Percentiles rank a stretch among this genome's conserved stretches.
Conservation (phyloP, 768 basidiomycete genomes). For the Agrocybe praecox region DNA sequence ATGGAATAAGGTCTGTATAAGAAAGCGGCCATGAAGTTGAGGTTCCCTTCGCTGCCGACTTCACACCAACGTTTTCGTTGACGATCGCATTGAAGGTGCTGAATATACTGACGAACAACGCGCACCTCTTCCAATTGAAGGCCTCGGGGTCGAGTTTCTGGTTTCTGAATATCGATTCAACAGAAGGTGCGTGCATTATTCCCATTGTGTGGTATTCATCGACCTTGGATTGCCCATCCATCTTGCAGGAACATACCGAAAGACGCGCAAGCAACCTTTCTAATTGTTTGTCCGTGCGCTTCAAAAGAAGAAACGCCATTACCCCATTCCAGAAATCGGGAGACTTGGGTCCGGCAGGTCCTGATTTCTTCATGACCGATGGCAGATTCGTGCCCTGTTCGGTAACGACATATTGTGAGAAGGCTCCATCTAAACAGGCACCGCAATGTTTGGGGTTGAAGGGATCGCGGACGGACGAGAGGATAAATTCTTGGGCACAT, state of each 20-base stretch:
- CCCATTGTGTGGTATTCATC: too few relatives aligned
- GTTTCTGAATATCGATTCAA: too few relatives aligned
- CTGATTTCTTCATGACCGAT: too few relatives aligned
- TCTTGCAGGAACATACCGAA: neutral
- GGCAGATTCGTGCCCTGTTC: neutral
- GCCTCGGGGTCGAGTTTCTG: too few relatives aligned
- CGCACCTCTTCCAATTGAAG: too few relatives aligned
- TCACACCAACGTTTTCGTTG: neutral
- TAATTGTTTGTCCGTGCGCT: neutral
- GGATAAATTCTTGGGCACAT: neutral
- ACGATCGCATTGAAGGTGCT: too few relatives aligned
- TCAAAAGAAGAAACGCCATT: neutral
- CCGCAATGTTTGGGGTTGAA: neutral
- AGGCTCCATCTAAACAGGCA: neutral
- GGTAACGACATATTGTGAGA: neutral
- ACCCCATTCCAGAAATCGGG: neutral
- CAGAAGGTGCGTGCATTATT: too few relatives aligned
- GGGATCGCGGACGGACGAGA: neutral
- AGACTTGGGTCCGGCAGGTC: too few relatives aligned
- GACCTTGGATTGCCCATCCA: too few relatives aligned
- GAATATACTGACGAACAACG: too few relatives aligned
- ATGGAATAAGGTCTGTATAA: constrained; percentile 6
- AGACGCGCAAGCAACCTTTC: neutral
- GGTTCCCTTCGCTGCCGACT: constrained; percentile 3
- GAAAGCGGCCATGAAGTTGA: constrained; percentile 2